Base-by-base conservation (phyloP, 2,329 filamentous ascomycete genomes). In the Colletotrichum tropicicola region DNA sequence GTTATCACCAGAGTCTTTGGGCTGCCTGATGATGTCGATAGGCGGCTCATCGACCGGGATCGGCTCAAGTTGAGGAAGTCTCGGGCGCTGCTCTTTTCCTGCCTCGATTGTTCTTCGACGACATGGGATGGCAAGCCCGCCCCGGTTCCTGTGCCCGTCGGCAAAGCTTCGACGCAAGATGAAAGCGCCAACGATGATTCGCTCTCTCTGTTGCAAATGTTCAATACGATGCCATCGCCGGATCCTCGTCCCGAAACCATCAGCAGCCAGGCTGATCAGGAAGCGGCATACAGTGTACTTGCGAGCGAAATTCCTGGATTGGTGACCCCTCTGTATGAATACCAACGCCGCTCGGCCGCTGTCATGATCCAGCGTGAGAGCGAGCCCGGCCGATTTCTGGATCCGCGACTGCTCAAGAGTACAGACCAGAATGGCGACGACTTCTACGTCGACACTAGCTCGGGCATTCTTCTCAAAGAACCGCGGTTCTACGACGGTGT, bases 331-430 rank as follows among this genome's bases (percentile, higher is more conserved):
- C 80, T 98, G 0, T 92, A 96, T 73, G 84, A 87, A 0, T 97
- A 97, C 70, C 95, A 98, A 74, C 85, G 90, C 53, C 86, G 91
- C 45, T 95, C 94, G 1, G 91, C 91, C 1, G 92, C 92, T 4
- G 75, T 91, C 27, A 98, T 98, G 94, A 79, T 97, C 17, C 91
- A 96, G 73, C 89, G 91, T 56, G 95, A 98, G 76, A 78, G 85
- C 6, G 84, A 89, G 21, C 88, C 91, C 0, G 83, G 83, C 5
- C 81, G 86, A 27, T 80, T 88, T 6, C 78, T 94, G 8, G 94
- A 98, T 75, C 93, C 94, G 9, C 87, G 94, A 5, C 79, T 97
- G 3, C 84, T 89, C 53, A 70, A 78, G 5, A 80, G 88, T 2
- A 71, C 73, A 2, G 90, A 92, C 52, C 91, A 92, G 28, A 78